Evolutionary conservation across 768 basidiomycete species (phyloP), one percentile per base, ranked within the genome.

Genomic region (Crepidotus variabilis): DNA sequence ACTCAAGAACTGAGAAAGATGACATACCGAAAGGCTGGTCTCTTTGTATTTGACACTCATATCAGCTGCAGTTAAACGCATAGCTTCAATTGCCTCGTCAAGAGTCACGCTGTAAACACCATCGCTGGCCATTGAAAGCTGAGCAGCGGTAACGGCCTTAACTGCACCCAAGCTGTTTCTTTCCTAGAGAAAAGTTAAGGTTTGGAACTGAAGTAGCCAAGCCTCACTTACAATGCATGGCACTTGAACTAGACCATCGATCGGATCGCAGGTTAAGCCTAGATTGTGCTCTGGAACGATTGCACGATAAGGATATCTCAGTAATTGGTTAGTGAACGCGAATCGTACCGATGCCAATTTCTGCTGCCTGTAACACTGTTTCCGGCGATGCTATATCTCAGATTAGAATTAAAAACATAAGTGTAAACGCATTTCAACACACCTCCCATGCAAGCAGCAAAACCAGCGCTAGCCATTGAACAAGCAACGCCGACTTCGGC

Each of bases 21-120:
- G 21, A 39, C 86, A 61, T 65, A 90, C 93, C 39, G 92, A 92
- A 61, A 98, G 81, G 70, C 90, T 92, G 0, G 94, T 98, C 72
- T 98, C 94, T 68, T 96, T 97, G 69, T 96, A 95, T 70, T 94
- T 93, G 62, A 89, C 82, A 59, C 91, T 93, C 93, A 96, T 96
- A 69, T 94, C 92, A n/a, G 82, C 78, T 23, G 95, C 94, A 6
- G 94, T 97, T 49, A 96, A 68, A 21, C 92, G 79, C 92, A 96
- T 96, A 3, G 94, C 94, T 69, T 93, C 92, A 54, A 98, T 97
- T 1, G 94, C 95, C 69, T 97, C 93, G 67, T 98, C 95, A 18
- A 98, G 78, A 0, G 87, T 88, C 34, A 95, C 93, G 33, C 86
- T 84, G 64, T 93, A 93, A 13, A 90, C 79, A 0, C 92, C 94